Evolutionary conservation across 768 basidiomycete species (phyloP).

Genomic region (Gloeopeniophorella convolvens): DNA sequence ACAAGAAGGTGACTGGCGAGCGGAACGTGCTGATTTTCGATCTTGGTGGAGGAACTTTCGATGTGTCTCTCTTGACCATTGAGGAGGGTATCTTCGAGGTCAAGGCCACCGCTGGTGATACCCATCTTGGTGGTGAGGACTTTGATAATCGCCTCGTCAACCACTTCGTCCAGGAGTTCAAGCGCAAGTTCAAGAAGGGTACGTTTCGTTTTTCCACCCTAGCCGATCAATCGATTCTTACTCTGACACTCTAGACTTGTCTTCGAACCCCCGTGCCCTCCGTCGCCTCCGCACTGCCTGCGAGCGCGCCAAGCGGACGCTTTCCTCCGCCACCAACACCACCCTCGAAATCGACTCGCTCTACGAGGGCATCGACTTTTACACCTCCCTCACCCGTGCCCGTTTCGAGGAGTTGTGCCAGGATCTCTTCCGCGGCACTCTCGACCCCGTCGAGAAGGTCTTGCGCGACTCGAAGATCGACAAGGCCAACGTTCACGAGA

Average conservation of each 20-base stretch:
- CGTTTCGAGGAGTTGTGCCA: conserved; percentile 96
- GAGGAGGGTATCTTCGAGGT: conserved; percentile 98
- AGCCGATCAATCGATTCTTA: conserved; percentile 14
- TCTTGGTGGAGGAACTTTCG: conserved; percentile 97
- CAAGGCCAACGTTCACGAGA: conserved; percentile 93
- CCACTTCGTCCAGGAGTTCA: conserved; percentile 95
- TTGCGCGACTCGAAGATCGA: conserved; percentile 98
- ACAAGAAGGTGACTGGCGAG: conserved; percentile 87
- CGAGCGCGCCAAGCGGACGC: conserved; percentile 97
- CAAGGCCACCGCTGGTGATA: conserved; percentile 97
- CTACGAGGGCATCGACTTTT: conserved; percentile 97
- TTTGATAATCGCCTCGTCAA: conserved; percentile 98
- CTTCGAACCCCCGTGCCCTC: conserved; percentile 88
- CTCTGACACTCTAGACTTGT: conserved; percentile 51
- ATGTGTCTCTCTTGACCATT: conserved; percentile 93
- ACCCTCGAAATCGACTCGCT: conserved; percentile 98
- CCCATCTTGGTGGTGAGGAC: conserved; percentile 96
- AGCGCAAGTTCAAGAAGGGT: conserved; percentile 97
- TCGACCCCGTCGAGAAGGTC: conserved; percentile 97
- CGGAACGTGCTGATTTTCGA: conserved; percentile 98
- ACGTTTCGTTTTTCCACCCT: conserved; percentile 20
- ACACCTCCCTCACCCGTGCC: conserved; percentile 95
- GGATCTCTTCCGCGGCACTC: conserved; percentile 88
- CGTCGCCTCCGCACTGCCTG: conserved; percentile 97
- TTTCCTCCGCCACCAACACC: conserved; percentile 94